A percentile compares a stretch with the other conserved stretches of the same genome.
These are phyloP conservation scores for Aspergillus versicolor DNA, from an alignment of 2,329 filamentous ascomycete species.

Conservation along the genomic window DNA sequence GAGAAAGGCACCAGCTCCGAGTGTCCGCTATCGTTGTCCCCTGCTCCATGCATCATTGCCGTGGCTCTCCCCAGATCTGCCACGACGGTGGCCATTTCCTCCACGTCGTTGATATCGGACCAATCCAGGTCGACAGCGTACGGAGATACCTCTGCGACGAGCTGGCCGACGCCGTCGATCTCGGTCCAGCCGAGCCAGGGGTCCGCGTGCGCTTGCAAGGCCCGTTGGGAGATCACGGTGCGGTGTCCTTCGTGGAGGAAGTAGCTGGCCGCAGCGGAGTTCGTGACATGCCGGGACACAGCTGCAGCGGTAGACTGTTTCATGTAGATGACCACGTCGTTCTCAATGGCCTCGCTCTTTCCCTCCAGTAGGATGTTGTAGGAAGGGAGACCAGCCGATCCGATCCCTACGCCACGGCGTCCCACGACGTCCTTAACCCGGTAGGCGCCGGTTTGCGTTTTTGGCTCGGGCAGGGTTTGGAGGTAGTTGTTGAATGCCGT, in stretches of 20 bases:
- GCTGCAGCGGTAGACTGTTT: constrained; percentile 16
- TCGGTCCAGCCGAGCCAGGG: constrained; percentile 22
- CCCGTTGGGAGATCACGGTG: constrained; percentile 21
- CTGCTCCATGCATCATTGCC: constrained; percentile 20
- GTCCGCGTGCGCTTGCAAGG: constrained; percentile 19
- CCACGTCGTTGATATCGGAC: constrained; percentile 19
- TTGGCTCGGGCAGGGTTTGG: constrained; percentile 10
- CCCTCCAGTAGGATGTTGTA: constrained; percentile 20
- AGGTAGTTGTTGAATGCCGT: constrained; percentile 13
- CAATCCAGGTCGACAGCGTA: constrained; percentile 22
- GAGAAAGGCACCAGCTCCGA: constrained; percentile 20
- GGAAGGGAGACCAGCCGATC: constrained; percentile 18
- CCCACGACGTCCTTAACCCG: constrained; percentile 18
- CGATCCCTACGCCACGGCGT: constrained; percentile 19
- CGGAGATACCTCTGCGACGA: constrained; percentile 21
- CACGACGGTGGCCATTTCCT: constrained; percentile 15
- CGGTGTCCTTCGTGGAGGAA: constrained; percentile 20
- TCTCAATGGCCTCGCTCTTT: constrained; percentile 18
- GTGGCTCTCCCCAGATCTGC: constrained; percentile 19
- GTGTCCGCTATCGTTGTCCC: constrained; percentile 16
- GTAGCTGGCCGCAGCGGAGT: constrained; percentile 11
- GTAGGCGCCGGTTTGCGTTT: background rate
- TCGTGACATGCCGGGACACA: constrained; percentile 12
- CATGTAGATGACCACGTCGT: constrained; percentile 21
- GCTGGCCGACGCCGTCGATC: constrained; percentile 19